Conservation (phyloP, 495 filamentous ascomycete species). For the Daldinia caldariorum region DNA sequence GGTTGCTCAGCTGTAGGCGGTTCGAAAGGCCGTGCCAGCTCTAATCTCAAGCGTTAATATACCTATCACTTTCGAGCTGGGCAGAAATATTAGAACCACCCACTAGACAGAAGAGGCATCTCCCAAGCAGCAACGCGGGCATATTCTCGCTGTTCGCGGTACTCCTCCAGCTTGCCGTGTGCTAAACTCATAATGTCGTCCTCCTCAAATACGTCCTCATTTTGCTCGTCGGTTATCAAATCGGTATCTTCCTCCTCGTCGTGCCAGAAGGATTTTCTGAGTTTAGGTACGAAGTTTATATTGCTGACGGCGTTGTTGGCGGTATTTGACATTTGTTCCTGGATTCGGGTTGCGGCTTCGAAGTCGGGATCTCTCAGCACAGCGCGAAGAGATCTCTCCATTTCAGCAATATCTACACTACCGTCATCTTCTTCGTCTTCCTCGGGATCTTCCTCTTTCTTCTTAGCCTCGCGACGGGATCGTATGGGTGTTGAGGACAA, state of each 20-base stretch:
- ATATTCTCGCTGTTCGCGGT: constrained; percentile 89
- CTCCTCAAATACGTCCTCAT: constrained; percentile 62
- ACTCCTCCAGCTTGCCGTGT: constrained; percentile 87
- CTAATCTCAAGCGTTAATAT: constrained; percentile 58
- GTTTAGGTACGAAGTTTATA: constrained; percentile 12
- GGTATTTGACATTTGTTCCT: constrained; percentile 18
- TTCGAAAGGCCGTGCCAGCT: constrained; percentile 81
- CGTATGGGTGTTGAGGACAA: constrained; percentile 53
- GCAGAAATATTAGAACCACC: constrained; percentile 43
- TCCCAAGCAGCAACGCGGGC: constrained; percentile 91
- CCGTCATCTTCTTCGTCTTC: constrained; percentile 23
- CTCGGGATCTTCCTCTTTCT: constrained; percentile 27
- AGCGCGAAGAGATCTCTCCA: constrained; percentile 14
- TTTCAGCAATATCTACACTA: constrained; percentile 21
- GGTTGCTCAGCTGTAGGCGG: constrained; percentile 71
- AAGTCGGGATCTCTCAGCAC: constrained; percentile 2
- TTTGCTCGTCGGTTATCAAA: constrained; percentile 51
- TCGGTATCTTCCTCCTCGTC: constrained; percentile 56
- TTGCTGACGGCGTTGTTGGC: constrained; percentile 4
- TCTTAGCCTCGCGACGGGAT: constrained; percentile 33
- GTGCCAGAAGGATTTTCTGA: constrained; percentile 51
- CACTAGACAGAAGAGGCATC: constrained; percentile 90
- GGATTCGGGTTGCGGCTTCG: constrained; percentile 14
- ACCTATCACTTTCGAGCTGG: constrained; percentile 4
- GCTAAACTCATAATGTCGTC: constrained; percentile 84